Base-by-base conservation (phyloP, 1,139 yeast species). In the Citeromyces hawaiiensis region DNA sequence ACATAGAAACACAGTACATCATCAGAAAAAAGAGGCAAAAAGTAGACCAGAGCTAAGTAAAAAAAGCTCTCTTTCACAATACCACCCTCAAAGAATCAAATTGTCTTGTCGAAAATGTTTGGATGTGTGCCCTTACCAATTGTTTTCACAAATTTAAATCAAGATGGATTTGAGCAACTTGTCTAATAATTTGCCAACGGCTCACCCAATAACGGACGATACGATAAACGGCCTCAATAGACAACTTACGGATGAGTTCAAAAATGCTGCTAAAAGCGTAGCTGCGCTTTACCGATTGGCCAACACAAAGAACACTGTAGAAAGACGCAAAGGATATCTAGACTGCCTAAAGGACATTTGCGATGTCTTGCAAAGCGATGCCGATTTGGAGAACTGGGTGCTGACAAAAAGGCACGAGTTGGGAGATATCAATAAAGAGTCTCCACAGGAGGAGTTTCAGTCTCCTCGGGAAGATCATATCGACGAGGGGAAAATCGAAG, bases 241-340 rank as follows among this genome's bases (percentile, higher is more conserved):
- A 29, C 75, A 73, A 36, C 46, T 65, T 6, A 66, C 74, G 23
- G 52, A 59, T 1, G 82, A 76, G 47, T 77, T 77, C 56, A 71
- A 78, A 41, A 61, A 63, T 40, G 83, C 83, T 8, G 83, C 83
- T 25, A 67, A 72, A 43, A 71, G 82, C 3, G 80, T 77, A 35
- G 80, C 83, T 3, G 66, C 77, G 1, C 58, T 77, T 9, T 77
- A 76, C 48, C 60, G 81, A 40, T 52, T 73, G 8, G 66, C 80
- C 14, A 67, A 69, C 42, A 63, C 65, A 37, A 62, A 70, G 32
- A 64, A 59, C 27, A 55, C 66, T 4, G 45, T 70, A 35, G 50
- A 69, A 19, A 64, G 64, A 38, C 63, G 68, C 36, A 67, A 65
- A 43, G 85, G 85, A 0, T 77, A 76, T 46, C 51, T 75, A 36